phyloP scores from a whole-genome alignment of 768 basidiomycete genomes.

The Auricularia cornea region DNA sequence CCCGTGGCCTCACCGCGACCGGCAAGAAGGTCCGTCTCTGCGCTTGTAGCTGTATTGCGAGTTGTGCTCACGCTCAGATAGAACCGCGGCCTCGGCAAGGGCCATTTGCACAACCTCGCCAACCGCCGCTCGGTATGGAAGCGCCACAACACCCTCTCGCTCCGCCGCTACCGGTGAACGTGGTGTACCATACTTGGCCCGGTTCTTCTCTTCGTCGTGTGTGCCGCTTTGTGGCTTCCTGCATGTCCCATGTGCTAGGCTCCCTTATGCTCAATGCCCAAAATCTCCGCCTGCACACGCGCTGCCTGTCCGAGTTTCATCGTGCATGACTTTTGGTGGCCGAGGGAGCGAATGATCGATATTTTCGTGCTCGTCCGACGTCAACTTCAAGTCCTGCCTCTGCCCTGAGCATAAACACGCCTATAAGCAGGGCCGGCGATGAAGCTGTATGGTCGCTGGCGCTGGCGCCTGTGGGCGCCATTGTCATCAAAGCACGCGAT shows the following conservation, averaged over 20 bases:
- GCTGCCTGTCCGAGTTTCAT: background rate
- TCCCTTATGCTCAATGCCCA: background rate
- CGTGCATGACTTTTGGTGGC: no score
- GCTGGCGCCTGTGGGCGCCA: no score
- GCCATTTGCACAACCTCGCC: constrained; percentile 87
- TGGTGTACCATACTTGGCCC: constrained; percentile 14
- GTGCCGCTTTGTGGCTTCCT: constrained; percentile 1
- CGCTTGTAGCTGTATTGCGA: background rate
- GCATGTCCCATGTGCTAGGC: constrained; percentile 5
- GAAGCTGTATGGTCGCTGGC: no score
- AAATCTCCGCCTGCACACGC: background rate
- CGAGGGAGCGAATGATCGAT: no score
- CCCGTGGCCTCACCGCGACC: constrained; percentile 92
- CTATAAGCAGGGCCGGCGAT: no score
- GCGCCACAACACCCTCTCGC: constrained; percentile 95
- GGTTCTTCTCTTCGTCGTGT: constrained; percentile 4
- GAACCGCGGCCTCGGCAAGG: constrained; percentile 98
- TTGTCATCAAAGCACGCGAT: no score
- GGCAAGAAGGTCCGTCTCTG: constrained; percentile 74
- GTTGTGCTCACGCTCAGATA: constrained; percentile 21
- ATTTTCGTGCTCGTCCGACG: no score
- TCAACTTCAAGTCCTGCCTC: no score
- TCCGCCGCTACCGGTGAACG: constrained; percentile 76
- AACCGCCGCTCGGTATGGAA: constrained; percentile 91
- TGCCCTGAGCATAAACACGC: no score